phyloP scores from a whole-genome alignment of 257 asterid genomes.

The Fraxinus excelsior region DNA sequence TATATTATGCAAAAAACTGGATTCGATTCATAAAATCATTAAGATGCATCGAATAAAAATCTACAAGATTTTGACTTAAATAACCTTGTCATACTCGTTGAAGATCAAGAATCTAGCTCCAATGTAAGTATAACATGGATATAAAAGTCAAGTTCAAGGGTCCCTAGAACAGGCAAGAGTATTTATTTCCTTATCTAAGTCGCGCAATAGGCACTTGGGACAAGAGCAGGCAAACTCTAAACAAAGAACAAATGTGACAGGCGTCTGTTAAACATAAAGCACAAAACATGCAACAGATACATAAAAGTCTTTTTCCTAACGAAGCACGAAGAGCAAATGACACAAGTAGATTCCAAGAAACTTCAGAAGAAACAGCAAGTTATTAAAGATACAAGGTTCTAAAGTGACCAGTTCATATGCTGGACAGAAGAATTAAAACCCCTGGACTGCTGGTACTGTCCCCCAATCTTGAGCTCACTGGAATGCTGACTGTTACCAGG shows the following conservation, averaged over 20 bases:
- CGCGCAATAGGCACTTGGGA: background rate
- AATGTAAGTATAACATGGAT: too few relatives aligned
- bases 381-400: conserved; percentile 6
- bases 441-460: conserved; percentile 51
- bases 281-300: background rate
- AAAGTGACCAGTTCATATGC: conserved; percentile 70
- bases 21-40: too few relatives aligned
- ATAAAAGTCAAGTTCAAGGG: too few relatives aligned
- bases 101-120: too few relatives aligned
- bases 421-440: conserved; percentile 64
- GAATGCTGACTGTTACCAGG: conserved; percentile 37
- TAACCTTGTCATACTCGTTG: too few relatives aligned
- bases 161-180: too few relatives aligned
- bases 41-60: too few relatives aligned
- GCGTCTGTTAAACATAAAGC: background rate
- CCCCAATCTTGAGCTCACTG: conserved; percentile 56
- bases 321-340: background rate
- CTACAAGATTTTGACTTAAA: too few relatives aligned
- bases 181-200: too few relatives aligned
- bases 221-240: background rate
- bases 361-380: background rate
- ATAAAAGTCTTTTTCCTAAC: background rate
- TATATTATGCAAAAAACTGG: too few relatives aligned
- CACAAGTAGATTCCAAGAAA: background rate
- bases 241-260: background rate